Percentiles rank a stretch among this genome's conserved stretches.
Conservation (phyloP, 2,329 filamentous ascomycete genomes). For the Rhynchosporium graminicola region DNA sequence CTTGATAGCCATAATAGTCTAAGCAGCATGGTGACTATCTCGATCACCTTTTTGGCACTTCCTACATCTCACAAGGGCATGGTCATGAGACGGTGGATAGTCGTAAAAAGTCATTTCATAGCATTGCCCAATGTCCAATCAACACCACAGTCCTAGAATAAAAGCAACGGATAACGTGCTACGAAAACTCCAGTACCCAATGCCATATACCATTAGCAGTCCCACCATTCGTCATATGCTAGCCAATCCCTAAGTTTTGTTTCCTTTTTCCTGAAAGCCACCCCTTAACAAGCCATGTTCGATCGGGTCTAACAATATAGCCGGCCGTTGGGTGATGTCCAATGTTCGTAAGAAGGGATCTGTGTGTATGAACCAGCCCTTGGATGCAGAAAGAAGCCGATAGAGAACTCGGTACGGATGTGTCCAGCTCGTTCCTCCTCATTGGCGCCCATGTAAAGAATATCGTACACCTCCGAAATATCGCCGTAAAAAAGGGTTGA, state of each 20-base stretch:
- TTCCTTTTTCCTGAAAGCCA: constrained; percentile 11
- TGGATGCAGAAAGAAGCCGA: not conserved
- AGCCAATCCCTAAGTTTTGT: constrained; percentile 5
- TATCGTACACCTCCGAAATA: constrained; percentile 23
- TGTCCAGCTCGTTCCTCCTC: not conserved
- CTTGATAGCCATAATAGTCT: not conserved
- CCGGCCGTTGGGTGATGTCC: constrained; percentile 8
- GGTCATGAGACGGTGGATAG: not conserved
- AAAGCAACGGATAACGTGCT: constrained; percentile 17
- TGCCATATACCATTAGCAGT: constrained; percentile 24
- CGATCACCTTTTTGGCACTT: not conserved
- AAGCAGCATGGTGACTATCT: not conserved
- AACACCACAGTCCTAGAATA: constrained; percentile 15
- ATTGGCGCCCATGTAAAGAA: not conserved
- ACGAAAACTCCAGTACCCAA: constrained; percentile 33
- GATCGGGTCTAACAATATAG: constrained; percentile 17
- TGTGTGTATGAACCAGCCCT: not conserved
- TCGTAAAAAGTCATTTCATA: constrained; percentile 23
- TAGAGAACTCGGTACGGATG: not conserved
- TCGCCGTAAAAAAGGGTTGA: constrained; percentile 7
- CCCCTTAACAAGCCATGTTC: constrained; percentile 15
- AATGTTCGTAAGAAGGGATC: constrained; percentile 16
- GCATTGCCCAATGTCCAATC: constrained; percentile 23
- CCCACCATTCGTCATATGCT: constrained; percentile 15
- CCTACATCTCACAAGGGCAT: not conserved